These are phyloP conservation scores for Phytophthora rubi DNA, from an alignment of 352 stramenopile species.

Conservation along the genomic window DNA sequence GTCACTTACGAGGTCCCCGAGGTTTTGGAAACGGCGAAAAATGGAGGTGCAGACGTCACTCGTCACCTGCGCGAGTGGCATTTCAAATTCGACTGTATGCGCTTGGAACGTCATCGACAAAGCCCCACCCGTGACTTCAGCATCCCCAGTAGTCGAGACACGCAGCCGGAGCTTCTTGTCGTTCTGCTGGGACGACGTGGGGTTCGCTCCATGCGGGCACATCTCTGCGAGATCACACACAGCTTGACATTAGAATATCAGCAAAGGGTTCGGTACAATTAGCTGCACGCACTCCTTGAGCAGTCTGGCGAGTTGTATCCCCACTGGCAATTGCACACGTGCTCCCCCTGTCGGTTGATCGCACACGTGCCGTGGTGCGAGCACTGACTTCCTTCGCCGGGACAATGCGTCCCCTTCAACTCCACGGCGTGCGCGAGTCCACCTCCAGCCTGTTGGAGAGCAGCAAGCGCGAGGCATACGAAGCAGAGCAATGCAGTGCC, in stretches of 20 bases:
- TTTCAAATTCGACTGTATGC: constrained; percentile 74
- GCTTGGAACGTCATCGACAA: constrained; percentile 71
- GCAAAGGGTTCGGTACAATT: neutral
- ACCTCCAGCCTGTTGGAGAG: neutral
- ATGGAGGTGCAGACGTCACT: constrained; percentile 61
- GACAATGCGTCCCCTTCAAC: constrained; percentile 49
- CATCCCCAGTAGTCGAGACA: constrained; percentile 31
- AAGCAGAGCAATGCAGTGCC: constrained; percentile 2
- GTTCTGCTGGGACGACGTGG: constrained; percentile 41
- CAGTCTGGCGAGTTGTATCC: constrained; percentile 69
- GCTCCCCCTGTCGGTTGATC: constrained; percentile 65
- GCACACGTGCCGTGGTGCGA: constrained; percentile 70
- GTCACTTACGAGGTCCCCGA: constrained; percentile 57
- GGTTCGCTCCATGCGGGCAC: constrained; percentile 72
- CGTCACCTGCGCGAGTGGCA: constrained; percentile 55
- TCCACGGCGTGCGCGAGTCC: constrained; percentile 18
- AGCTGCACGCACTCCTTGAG: constrained; percentile 50
- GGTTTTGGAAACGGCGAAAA: constrained; percentile 77
- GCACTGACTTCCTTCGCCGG: constrained; percentile 68
- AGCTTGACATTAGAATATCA: neutral
- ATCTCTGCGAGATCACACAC: constrained; percentile 48
- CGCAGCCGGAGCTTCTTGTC: constrained; percentile 62
- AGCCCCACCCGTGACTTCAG: constrained; percentile 40
- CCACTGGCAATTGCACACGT: constrained; percentile 85
- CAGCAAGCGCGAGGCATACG: constrained; percentile 9